Conservation (phyloP, 345 rosid species). For the Arabis alpina region DNA sequence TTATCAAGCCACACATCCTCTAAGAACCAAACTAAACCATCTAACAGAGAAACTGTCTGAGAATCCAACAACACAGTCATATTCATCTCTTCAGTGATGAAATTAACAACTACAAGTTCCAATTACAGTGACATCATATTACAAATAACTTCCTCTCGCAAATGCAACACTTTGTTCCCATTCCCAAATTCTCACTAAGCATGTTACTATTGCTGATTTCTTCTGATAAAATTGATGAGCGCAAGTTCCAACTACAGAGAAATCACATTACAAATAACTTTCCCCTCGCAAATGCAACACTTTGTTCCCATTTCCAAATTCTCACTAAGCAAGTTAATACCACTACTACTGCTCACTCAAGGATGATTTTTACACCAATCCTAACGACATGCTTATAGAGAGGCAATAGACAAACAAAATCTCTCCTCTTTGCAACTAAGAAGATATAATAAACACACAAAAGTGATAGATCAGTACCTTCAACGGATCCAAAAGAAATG, state of each 20-base stretch:
- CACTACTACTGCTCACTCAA: slow-evolving; percentile 15
- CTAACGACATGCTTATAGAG: slow-evolving; percentile 23
- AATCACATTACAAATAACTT: neutral
- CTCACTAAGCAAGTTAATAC: slow-evolving; percentile 10
- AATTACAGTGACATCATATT: slow-evolving; percentile 4
- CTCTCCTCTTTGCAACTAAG: neutral
- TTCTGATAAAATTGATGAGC: no score
- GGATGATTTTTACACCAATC: neutral
- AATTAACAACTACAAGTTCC: neutral
- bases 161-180: slow-evolving; percentile 25
- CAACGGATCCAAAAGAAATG: slow-evolving; percentile 88
- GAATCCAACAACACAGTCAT: slow-evolving; percentile 13
- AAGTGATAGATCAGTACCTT: slow-evolving; percentile 61
- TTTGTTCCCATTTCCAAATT: slow-evolving; percentile 30
- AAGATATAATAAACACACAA: slow-evolving; percentile 30
- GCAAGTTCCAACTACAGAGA: slow-evolving; percentile 18
- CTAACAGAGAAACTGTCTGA: slow-evolving; percentile 14
- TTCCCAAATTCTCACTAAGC: slow-evolving; percentile 19
- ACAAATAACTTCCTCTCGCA: neutral
- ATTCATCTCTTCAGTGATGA: neutral
- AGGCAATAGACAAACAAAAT: slow-evolving; percentile 15
- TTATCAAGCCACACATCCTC: slow-evolving; percentile 23
- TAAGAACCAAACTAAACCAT: slow-evolving; percentile 16
- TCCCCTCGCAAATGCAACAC: slow-evolving; percentile 12
- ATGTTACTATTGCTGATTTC: neutral